Evolutionary conservation across 352 stramenopile genomes (phyloP).

Genomic region (Nothophytophthora sp.): DNA sequence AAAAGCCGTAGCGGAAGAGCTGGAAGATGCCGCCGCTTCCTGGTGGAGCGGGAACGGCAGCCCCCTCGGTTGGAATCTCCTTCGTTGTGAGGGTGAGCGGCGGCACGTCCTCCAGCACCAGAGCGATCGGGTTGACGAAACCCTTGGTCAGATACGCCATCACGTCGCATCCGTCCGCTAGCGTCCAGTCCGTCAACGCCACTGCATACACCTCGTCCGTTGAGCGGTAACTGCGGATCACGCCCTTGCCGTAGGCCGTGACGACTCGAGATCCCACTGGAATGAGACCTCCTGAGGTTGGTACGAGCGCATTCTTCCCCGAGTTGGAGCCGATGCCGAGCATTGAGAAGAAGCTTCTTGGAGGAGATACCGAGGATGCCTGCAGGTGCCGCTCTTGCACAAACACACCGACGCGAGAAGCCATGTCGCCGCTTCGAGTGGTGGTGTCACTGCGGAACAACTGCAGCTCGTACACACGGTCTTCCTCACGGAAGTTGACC

Average conservation of each 20-base stretch:
- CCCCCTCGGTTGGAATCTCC: background rate
- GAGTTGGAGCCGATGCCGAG: slow-evolving; percentile 27
- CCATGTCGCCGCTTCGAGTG: slow-evolving; percentile 20
- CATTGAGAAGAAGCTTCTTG: slow-evolving; percentile 60
- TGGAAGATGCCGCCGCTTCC: slow-evolving; percentile 70
- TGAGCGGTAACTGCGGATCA: slow-evolving; percentile 47
- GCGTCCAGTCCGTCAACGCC: slow-evolving; percentile 51
- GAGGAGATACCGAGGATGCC: slow-evolving; percentile 38
- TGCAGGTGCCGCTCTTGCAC: slow-evolving; percentile 44
- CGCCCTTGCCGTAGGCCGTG: slow-evolving; percentile 64
- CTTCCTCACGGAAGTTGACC: slow-evolving; percentile 41
- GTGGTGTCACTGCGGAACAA: slow-evolving; percentile 37
- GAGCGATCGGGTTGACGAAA: slow-evolving; percentile 31
- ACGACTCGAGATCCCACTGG: slow-evolving; percentile 40
- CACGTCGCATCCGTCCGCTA: slow-evolving; percentile 38
- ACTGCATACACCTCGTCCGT: slow-evolving; percentile 51
- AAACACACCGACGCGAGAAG: slow-evolving; percentile 18
- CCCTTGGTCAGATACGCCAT: slow-evolving; percentile 56
- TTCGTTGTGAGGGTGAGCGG: slow-evolving; percentile 30
- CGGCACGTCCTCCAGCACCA: slow-evolving; percentile 36
- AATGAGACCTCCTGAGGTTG: slow-evolving; percentile 7
- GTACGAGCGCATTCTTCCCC: slow-evolving; percentile 8
- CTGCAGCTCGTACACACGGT: slow-evolving; percentile 59
- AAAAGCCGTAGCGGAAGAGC: slow-evolving; percentile 61
- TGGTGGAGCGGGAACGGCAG: slow-evolving; percentile 10